Evolutionary conservation across 1,284 basidiomycete species (phyloP).

Genomic region (Apiotrichum montevideense): DNA sequence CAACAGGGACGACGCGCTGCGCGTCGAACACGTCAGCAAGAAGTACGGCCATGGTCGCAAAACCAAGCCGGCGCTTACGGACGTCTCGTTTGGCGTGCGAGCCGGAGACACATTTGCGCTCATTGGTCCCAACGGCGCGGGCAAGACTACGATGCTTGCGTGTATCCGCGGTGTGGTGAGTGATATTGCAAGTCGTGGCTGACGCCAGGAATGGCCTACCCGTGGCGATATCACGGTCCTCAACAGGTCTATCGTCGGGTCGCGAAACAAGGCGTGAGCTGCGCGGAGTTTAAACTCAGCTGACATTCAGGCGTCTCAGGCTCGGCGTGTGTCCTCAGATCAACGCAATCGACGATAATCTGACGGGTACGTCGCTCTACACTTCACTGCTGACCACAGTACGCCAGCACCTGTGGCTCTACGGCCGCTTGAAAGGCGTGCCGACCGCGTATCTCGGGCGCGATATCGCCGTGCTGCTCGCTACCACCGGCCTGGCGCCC

Average conservation of each 20-base stretch:
- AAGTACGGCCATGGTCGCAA: constrained; percentile 48
- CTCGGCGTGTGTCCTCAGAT: constrained; percentile 77
- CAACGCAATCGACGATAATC: constrained; percentile 68
- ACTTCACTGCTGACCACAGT: constrained; percentile 27
- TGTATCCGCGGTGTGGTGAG: constrained; percentile 30
- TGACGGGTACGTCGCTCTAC: constrained; percentile 51
- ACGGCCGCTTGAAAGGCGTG: constrained; percentile 55
- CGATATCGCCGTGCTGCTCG: constrained; percentile 58
- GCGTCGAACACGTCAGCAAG: constrained; percentile 63
- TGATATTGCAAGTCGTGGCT: not conserved
- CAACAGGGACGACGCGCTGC: constrained; percentile 52
- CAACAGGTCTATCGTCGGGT: constrained; percentile 57
- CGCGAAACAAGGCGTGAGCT: constrained; percentile 58
- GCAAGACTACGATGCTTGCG: constrained; percentile 60
- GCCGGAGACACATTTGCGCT: constrained; percentile 63
- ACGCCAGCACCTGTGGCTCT: constrained; percentile 59
- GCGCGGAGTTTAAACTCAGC: too few relatives aligned
- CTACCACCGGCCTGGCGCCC: constrained; percentile 55
- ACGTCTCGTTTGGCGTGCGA: constrained; percentile 64
- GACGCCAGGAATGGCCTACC: constrained; percentile 49
- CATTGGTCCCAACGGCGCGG: constrained; percentile 71
- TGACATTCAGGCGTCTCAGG: constrained; percentile 11
- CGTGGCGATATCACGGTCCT: constrained; percentile 63
- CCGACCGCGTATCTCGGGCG: constrained; percentile 51
- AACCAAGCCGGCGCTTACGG: constrained; percentile 59